phyloP scores from a whole-genome alignment of 805 yeast species.

The Candida xiaguanensis region DNA sequence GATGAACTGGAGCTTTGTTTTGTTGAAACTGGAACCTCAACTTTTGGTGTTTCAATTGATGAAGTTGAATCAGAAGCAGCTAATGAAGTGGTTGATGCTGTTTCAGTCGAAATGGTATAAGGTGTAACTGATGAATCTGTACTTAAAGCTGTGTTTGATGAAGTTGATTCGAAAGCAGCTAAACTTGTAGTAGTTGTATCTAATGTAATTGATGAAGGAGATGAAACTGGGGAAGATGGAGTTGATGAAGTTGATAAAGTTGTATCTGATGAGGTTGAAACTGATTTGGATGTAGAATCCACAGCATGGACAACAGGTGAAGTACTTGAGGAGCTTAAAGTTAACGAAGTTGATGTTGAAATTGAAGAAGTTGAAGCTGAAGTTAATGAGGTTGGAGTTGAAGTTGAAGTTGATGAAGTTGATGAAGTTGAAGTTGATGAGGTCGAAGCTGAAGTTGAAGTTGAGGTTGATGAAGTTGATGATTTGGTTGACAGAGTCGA shows the following conservation, averaged over 20 bases:
- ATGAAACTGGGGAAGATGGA: background rate
- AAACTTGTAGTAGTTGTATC: background rate
- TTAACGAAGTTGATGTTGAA: background rate
- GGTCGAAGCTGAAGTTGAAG: constrained; percentile 2
- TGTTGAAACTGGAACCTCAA: background rate
- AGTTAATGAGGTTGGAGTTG: too few species aligned
- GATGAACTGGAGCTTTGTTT: background rate
- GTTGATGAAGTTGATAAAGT: background rate
- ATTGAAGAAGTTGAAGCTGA: too few species aligned
- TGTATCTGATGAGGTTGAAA: background rate
- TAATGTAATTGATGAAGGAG: background rate
- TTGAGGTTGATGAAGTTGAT: constrained; percentile 1
- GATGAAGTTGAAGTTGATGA: constrained; percentile 5
- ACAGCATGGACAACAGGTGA: too few species aligned
- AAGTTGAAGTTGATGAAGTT: constrained; percentile 4
- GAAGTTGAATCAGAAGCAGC: background rate
- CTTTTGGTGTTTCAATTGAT: background rate
- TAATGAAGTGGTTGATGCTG: background rate
- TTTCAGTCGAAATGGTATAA: background rate
- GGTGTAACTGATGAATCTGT: too few species aligned
- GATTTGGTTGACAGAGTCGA: constrained; percentile 4
- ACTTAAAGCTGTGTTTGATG: too few species aligned
- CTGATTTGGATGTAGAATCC: background rate
- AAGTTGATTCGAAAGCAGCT: background rate
- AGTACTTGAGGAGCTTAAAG: too few species aligned